Evolutionary conservation across 257 asterid genomes (phyloP).

Genomic region (Gentiana straminea): DNA sequence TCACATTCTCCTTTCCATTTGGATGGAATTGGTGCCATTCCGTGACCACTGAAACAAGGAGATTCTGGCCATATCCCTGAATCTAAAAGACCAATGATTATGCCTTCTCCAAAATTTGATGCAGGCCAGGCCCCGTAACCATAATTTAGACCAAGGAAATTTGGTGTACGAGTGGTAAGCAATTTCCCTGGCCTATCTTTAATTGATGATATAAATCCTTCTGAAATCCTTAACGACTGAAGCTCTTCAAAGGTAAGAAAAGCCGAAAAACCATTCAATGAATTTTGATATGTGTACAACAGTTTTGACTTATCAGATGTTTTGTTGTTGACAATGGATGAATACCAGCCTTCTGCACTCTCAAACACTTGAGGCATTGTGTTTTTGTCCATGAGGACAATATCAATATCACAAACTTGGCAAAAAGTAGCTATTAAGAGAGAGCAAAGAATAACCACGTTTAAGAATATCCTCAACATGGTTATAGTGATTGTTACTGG

Average conservation of each 20-base stretch:
- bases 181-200: not conserved
- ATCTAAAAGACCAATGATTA: slow-evolving; percentile 9
- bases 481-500: no score
- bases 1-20: slow-evolving; percentile 45
- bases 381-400: no score
- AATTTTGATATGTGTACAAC: slow-evolving; percentile 1
- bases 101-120: slow-evolving; percentile 5
- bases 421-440: no score
- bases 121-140: slow-evolving; percentile 5
- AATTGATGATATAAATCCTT: slow-evolving; percentile 1
- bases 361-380: no score
- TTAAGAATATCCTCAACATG: no score
- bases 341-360: no score
- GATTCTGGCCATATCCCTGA: slow-evolving; percentile 10
- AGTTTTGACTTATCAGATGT: not conserved
- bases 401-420: no score
- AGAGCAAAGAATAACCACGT: no score
- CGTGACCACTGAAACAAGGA: slow-evolving; percentile 20
- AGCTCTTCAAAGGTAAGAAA: not conserved
- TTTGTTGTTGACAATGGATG: no score
- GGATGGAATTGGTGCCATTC: slow-evolving; percentile 29
- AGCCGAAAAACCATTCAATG: slow-evolving; percentile 9
- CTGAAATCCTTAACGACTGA: not conserved
- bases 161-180: slow-evolving; percentile 7
- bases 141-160: slow-evolving; percentile 8